These are phyloP conservation scores for Hypsizygus marmoreus DNA, from an alignment of 768 basidiomycete genomes.

Conservation along the genomic window DNA sequence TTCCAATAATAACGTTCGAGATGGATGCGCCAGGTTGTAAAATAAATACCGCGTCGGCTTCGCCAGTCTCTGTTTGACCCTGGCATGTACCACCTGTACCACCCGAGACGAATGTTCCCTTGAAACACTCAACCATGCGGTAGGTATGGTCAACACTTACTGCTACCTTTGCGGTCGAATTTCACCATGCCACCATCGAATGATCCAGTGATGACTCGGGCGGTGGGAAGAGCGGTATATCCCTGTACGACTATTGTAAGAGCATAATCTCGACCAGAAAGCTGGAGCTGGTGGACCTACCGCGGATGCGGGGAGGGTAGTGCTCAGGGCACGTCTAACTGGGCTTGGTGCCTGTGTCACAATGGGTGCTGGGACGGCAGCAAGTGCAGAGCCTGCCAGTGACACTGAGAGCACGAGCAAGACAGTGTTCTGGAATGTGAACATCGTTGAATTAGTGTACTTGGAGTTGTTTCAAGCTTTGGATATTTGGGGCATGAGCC, in stretches of 20 bases:
- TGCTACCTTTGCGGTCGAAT: slow-evolving; percentile 29
- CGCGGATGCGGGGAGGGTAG: slow-evolving; percentile 26
- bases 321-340: slow-evolving; percentile 21
- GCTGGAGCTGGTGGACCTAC: slow-evolving; percentile 13
- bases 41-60: slow-evolving; percentile 30
- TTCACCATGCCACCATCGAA: slow-evolving; percentile 31
- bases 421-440: not conserved
- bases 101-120: too few species aligned
- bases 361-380: slow-evolving; percentile 9
- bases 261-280: not conserved
- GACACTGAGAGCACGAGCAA: slow-evolving; percentile 2
- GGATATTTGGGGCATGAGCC: not conserved
- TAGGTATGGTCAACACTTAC: slow-evolving; percentile 17
- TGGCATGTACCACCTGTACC: slow-evolving; percentile 26
- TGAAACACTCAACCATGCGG: not conserved
- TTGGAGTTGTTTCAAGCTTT: not conserved
- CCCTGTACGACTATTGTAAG: slow-evolving; percentile 22
- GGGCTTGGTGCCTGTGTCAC: slow-evolving; percentile 14
- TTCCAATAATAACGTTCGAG: slow-evolving; percentile 30
- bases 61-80: slow-evolving; percentile 27
- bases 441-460: slow-evolving; percentile 4
- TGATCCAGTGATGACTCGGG: slow-evolving; percentile 27
- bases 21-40: slow-evolving; percentile 28
- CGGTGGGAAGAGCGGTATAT: slow-evolving; percentile 29
- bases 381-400: slow-evolving; percentile 10